Conservation (phyloP, 202 grass and related monocot species). For the Carex sylvatica region DNA sequence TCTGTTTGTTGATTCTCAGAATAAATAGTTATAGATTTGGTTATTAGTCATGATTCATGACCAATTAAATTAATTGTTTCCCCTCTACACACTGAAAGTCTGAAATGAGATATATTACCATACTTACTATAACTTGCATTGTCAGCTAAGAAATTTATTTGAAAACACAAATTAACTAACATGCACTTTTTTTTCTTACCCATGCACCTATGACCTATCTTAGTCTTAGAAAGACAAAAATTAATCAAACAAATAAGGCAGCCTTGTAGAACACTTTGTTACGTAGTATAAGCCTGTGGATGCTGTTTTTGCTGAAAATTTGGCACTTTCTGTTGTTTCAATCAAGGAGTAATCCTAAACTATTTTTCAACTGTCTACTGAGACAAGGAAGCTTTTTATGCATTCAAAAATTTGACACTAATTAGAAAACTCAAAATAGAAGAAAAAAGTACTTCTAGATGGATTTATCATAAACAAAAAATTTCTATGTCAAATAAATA, state of each 20-base stretch:
- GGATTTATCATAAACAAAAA: constrained; percentile 7
- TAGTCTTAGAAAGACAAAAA: neutral
- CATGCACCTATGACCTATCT: neutral
- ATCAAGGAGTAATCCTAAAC: neutral
- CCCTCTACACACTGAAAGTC: neutral
- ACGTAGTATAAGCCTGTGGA: neutral
- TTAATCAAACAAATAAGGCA: neutral
- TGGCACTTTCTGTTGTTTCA: neutral
- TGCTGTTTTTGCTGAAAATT: neutral
- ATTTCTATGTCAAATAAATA: constrained; percentile 18
- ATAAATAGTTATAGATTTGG: constrained; percentile 18
- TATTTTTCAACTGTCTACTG: neutral
- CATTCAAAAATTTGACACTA: neutral
- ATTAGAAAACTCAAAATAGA: neutral
- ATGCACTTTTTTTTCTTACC: neutral
- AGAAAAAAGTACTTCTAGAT: neutral
- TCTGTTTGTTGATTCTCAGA: constrained; percentile 1
- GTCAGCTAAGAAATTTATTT: neutral
- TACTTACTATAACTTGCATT: neutral
- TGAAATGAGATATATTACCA: too few species aligned
- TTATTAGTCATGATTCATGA: neutral
- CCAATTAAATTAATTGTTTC: neutral
- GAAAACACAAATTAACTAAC: neutral
- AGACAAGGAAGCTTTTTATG: neutral
- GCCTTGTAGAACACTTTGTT: neutral